phyloP scores from a whole-genome alignment of 2,329 filamentous ascomycete species.

The Gnomoniopsis smithogilvyi region DNA sequence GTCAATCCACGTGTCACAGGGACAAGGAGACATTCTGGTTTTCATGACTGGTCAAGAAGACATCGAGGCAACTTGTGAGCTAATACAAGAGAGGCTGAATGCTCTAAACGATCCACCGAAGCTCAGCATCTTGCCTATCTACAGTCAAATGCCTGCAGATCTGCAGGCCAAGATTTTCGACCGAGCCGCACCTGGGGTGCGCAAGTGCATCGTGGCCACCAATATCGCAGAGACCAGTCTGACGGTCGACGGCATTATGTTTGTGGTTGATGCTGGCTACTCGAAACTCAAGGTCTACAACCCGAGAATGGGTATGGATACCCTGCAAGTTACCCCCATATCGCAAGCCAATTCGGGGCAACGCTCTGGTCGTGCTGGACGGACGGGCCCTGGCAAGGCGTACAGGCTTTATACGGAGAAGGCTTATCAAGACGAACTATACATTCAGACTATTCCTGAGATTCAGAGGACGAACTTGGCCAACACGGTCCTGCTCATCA shows the following conservation, averaged over 20 bases:
- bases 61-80: conserved; percentile 93
- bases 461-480: conserved; percentile 95
- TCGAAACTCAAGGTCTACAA: conserved; percentile 99
- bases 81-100: conserved; percentile 82
- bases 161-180: conserved; percentile 98
- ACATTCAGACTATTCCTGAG: conserved; percentile 94
- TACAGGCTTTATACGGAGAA: conserved; percentile 93
- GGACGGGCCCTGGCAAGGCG: conserved; percentile 92
- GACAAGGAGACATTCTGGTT: conserved; percentile 87
- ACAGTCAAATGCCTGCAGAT: conserved; percentile 99
- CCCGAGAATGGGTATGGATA: conserved; percentile 98
- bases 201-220: conserved; percentile 96
- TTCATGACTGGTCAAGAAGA: conserved; percentile 99
- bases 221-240: conserved; percentile 98
- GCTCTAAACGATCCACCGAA: conserved; percentile 93
- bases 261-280: conserved; percentile 93
- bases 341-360: conserved; percentile 96
- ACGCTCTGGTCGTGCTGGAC: conserved; percentile 86
- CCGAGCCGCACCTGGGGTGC: conserved; percentile 79
- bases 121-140: conserved; percentile 91
- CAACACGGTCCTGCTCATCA: conserved; percentile 91
- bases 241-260: conserved; percentile 99
- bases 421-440: conserved; percentile 93
- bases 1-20: conserved; percentile 94
- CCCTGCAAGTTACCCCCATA: conserved; percentile 93